Conservation (phyloP, 495 filamentous ascomycete species). For the Penicillium tannophilum region DNA sequence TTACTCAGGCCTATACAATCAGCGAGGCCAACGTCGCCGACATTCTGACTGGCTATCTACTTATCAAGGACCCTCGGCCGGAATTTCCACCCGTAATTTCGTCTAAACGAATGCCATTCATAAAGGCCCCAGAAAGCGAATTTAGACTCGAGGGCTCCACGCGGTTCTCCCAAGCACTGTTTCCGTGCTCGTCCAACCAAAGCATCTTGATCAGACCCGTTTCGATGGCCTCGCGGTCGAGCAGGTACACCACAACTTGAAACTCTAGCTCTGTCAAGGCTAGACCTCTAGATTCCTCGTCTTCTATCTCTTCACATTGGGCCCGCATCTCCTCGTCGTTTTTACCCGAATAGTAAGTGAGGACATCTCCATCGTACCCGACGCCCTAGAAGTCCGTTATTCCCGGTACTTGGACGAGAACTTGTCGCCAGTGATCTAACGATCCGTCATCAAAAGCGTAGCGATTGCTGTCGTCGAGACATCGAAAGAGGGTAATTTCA, state of each 20-base stretch:
- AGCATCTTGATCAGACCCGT: slow-evolving; percentile 16
- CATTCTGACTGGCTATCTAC: slow-evolving; percentile 7
- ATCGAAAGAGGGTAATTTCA: slow-evolving; percentile 13
- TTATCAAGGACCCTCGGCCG: slow-evolving; percentile 6
- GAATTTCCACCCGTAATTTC: slow-evolving; percentile 5
- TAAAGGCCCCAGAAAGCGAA: slow-evolving; percentile 5
- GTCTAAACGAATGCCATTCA: slow-evolving; percentile 3
- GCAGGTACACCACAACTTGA: slow-evolving; percentile 13
- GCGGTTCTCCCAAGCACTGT: slow-evolving; percentile 15
- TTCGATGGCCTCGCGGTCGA: slow-evolving; percentile 13
- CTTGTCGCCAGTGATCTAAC: slow-evolving; percentile 13
- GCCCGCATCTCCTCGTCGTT: slow-evolving; percentile 15
- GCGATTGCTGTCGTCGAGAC: slow-evolving; percentile 11
- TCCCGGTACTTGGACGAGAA: slow-evolving; percentile 10
- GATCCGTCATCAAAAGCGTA: slow-evolving; percentile 11
- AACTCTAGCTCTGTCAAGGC: slow-evolving; percentile 3
- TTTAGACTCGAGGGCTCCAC: slow-evolving; percentile 2
- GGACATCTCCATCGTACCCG: slow-evolving; percentile 12
- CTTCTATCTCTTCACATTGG: slow-evolving; percentile 4
- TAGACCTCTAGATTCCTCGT: slow-evolving; percentile 7
- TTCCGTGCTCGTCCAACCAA: slow-evolving; percentile 17
- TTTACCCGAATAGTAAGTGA: slow-evolving; percentile 10
- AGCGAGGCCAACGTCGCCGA: slow-evolving; percentile 4
- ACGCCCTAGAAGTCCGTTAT: slow-evolving; percentile 13
- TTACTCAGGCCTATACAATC: no score